Base-by-base conservation (phyloP, 2,329 filamentous ascomycete genomes). In the Claviceps pazoutovae region DNA sequence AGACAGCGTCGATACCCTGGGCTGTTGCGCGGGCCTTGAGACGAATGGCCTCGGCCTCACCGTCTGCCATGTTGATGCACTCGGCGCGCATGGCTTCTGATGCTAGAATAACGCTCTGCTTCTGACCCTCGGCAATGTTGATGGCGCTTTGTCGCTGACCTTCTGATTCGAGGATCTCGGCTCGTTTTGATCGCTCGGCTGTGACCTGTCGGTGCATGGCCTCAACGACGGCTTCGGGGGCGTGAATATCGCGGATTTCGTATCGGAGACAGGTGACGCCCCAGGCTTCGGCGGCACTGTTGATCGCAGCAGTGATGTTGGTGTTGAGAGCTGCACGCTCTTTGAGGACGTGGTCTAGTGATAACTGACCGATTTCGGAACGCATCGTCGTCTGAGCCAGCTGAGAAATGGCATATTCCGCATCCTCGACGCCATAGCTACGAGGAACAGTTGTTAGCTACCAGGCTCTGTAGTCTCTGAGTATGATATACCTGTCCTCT, bases 181-280 rank as follows among this genome's bases (percentile, higher is more conserved):
- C 93, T 57, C 93, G 85, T 78, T 98, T 98, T 63, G 87, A 94
- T 43, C 93, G 86, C 73, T 98, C 93, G 17, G 93, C 93, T 0
- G 93, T 97, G 49, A 98, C 93, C 68, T 97, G 91, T 57, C 93
- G 81, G 73, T 98, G 93, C 93, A 98, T 98, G 62, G 93, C 93
- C 62, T 90, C 88, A 55, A 97, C 91, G 13, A 98, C 93, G 48
- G 86, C 85, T 36, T 84, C 87, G 1, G 93, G 93, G 0, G 93
- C 93, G 70, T 98, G 93, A 62, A 98, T 98, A 68, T 98, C 93
- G 59, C 93, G 80, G 66, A 98, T 98, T 71, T 98, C 93, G 74
- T 98, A 98, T 53, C 93, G 85, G 55, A 98, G 77, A 65, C 93
- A 98, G 37, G 88, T 88, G 19, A 98, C 88, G 54, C 93, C 93